Evolutionary conservation across 805 yeast genomes (phyloP).

Genomic region (Spathaspora boniae): DNA sequence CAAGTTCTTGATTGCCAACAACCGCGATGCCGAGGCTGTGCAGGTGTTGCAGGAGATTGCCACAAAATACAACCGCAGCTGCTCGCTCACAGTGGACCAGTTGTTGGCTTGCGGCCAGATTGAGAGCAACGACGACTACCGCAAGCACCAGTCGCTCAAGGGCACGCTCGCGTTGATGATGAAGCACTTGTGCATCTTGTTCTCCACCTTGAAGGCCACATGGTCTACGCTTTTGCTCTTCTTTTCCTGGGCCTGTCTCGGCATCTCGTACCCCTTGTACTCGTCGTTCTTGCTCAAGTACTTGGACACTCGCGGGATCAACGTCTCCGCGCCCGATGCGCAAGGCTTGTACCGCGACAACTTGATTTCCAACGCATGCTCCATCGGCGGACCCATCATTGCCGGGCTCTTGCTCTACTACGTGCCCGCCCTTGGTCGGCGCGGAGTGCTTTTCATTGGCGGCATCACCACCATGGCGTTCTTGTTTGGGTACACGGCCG

Average conservation of each 20-base stretch:
- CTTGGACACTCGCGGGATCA: slow-evolving; percentile 49
- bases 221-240: slow-evolving; percentile 36
- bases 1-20: slow-evolving; percentile 49
- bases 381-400: slow-evolving; percentile 28
- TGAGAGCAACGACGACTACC: slow-evolving; percentile 16
- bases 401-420: slow-evolving; percentile 21
- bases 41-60: slow-evolving; percentile 42
- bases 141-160: slow-evolving; percentile 17
- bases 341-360: slow-evolving; percentile 24
- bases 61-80: slow-evolving; percentile 38
- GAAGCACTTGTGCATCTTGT: slow-evolving; percentile 42
- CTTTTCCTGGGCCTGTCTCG: slow-evolving; percentile 54
- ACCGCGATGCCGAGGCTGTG: slow-evolving; percentile 49
- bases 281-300: slow-evolving; percentile 51
- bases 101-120: slow-evolving; percentile 41
- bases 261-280: slow-evolving; percentile 53
- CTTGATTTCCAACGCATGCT: slow-evolving; percentile 23
- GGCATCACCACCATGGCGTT: slow-evolving; percentile 53
- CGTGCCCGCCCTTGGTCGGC: slow-evolving; percentile 43
- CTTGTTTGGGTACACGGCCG: slow-evolving; percentile 59
- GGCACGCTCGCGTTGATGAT: slow-evolving; percentile 19
- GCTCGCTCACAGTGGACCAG: slow-evolving; percentile 45
- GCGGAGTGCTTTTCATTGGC: slow-evolving; percentile 56
- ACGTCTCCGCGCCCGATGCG: slow-evolving; percentile 30
- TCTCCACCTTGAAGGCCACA: slow-evolving; percentile 34